Evolutionary conservation across 2,329 filamentous ascomycete genomes (phyloP), one percentile per base, ranked within the genome.

Genomic region (Teratosphaeria epicoccoides): DNA sequence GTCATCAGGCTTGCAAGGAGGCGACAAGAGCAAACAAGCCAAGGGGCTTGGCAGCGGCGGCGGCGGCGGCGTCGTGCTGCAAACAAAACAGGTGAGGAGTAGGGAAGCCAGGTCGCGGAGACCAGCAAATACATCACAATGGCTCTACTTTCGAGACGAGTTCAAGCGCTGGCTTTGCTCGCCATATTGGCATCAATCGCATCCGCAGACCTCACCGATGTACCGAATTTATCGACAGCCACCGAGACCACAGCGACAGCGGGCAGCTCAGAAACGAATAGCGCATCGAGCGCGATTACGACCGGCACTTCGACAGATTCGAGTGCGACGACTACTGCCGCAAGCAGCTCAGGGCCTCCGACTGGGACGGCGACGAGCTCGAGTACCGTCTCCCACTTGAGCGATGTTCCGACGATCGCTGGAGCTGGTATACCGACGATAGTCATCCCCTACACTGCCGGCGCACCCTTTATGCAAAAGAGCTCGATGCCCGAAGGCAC

Each of bases 381-480:
- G 25, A 52, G 29, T 23, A 17, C 24, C 4, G 56, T 63, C 50
- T 62, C 63, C 56, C 56, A 62, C 44, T 65, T 70, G 37, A 67
- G 64, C 24, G 68, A 65, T 52, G 66, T 82, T 2, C 80, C 82
- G 10, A 78, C 75, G 33, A 71, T 83, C 45, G 72, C 76, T 6
- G 79, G 78, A 57, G 71, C 74, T 47, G 78, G 75, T 57, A 79
- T 80, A 57, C 87, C 90, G 4, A 72, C 85, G 1, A 76, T 88
- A 3, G 79, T 82, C 24, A 84, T 97, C 2, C 93, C 93, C 6
- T 86, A 89, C 24, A 95, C 87, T 2, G 77, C 80, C 37, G 81
- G 85, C 63, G 93, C 93, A 4, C 89, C 91, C 14, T 98, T 88
- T 67, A 95, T 97, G 88, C 84, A 90, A 65, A 83, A 84, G 63